Base-by-base conservation (phyloP, 192 early-diverging fungal genomes). In the Paraglomus brasilianum region DNA sequence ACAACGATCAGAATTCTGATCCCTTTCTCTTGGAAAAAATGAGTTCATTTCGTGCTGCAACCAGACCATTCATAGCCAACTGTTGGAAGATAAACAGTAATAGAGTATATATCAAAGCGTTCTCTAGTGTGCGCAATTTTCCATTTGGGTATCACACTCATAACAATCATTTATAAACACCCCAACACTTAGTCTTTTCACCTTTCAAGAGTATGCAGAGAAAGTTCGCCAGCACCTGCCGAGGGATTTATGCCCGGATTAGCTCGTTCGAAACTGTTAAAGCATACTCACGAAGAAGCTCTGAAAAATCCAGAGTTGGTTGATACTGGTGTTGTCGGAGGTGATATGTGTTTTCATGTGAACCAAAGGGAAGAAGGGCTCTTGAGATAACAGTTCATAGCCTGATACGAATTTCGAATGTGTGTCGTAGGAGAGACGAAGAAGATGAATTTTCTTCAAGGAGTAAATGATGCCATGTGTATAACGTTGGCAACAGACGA, bases 381-480 rank as follows among this genome's bases (percentile, higher is more conserved):
- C 49, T 17, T 50, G 15, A n/a, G 15, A 50, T 19, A 30, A 30
- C 30, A 30, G 30, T 30, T 30, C 30, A 30, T 30, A 2, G 30
- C 30, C 30, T 30, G 30, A 30, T 30, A 30, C 30, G 3, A 30
- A 30, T 30, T 30, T 30, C 30, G 30, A 30, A 30, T 30, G 30
- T 30, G 30, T 30, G 30, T 8, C 10, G 5, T 45, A 83, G 89
- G 80, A 8, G 86, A 90, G 62, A 92, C 92, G 5, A 88, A 90
- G 70, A 94, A 92, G 71, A 88, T 96, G 85, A 98, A 98, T 81
- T 82, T 93, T 60, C 97, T 90, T 79, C 95, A 97, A 74, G 85
- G 92, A 5, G 84, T 98, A 15, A 98, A 98, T 80, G 93, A 95
- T 76, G 95, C 96, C n/a, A 85, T 98, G 83, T 82, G 87, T 15